Conservation (phyloP, 495 filamentous ascomycete species). For the Durotheca rogersii region DNA sequence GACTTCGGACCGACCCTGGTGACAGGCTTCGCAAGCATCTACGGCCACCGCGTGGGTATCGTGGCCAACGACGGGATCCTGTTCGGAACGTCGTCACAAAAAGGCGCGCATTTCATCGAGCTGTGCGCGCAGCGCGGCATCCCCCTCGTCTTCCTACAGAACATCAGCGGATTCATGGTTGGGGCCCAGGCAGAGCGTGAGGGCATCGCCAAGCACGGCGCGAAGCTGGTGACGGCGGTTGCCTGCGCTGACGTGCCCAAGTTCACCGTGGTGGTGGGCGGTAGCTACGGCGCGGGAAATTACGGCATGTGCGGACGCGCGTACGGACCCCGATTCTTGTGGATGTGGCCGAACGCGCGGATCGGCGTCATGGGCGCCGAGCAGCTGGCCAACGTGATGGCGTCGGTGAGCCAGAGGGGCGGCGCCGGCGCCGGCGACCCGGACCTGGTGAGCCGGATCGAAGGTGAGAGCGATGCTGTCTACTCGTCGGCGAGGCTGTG, state of each 20-base stretch:
- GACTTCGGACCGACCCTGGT: conserved; percentile 89
- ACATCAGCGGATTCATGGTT: conserved; percentile 98
- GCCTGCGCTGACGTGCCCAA: conserved; percentile 95
- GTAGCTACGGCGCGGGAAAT: conserved; percentile 77
- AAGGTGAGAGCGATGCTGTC: conserved; percentile 83
- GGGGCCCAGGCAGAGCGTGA: conserved; percentile 88
- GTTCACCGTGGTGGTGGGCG: conserved; percentile 91
- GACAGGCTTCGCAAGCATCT: conserved; percentile 88
- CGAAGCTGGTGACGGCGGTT: conserved; percentile 94
- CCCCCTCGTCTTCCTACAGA: conserved; percentile 90
- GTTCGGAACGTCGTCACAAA: conserved; percentile 87
- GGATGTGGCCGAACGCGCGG: conserved; percentile 96
- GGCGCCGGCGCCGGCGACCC: too few relatives aligned
- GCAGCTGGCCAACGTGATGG: conserved; percentile 91
- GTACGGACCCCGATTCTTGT: conserved; percentile 85
- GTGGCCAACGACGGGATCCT: conserved; percentile 96
- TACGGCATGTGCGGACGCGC: conserved; percentile 86
- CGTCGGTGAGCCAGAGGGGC: conserved; percentile 82
- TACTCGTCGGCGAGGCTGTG: conserved; percentile 88
- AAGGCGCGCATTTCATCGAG: conserved; percentile 97
- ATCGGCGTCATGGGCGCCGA: conserved; percentile 96
- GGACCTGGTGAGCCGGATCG: conserved; percentile 79
- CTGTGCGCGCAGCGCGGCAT: conserved; percentile 90
- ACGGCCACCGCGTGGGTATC: conserved; percentile 90
- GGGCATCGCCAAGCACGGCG: conserved; percentile 97